These are phyloP conservation scores for Crithidia expoeki DNA, from an alignment of 208 protist genomes.

Conservation along the genomic window DNA sequence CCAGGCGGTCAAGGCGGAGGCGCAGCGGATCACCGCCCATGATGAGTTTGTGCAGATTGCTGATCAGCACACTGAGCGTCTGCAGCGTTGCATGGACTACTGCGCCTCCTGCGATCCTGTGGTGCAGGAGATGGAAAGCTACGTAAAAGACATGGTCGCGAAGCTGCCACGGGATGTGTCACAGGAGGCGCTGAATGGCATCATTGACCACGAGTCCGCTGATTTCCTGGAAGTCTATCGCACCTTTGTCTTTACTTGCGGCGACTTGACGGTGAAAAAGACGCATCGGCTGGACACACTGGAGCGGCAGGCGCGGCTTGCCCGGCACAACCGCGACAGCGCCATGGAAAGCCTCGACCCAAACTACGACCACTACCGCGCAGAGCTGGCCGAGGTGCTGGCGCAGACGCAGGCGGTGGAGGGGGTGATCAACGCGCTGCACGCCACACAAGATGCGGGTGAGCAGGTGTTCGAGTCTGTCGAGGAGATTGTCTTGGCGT, in stretches of 20 bases:
- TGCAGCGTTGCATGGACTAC: conserved; percentile 72
- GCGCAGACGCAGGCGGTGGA: conserved; percentile 77
- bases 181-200: conserved; percentile 40
- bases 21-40: conserved; percentile 63
- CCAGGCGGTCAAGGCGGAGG: conserved; percentile 53
- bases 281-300: conserved; percentile 85
- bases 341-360: conserved; percentile 89
- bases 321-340: conserved; percentile 79
- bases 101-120: conserved; percentile 53
- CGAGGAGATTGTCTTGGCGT: conserved; percentile 53
- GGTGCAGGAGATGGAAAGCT: conserved; percentile 54
- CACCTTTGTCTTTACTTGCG: conserved; percentile 68
- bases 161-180: conserved; percentile 53
- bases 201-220: conserved; percentile 57
- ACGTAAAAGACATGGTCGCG: conserved; percentile 59
- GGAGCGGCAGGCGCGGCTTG: conserved; percentile 80
- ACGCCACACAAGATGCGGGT: conserved; percentile 79
- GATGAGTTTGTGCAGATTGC: conserved; percentile 79
- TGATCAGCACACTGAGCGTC: conserved; percentile 62
- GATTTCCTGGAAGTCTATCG: conserved; percentile 70
- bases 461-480: conserved; percentile 83
- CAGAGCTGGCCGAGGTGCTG: conserved; percentile 67
- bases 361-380: conserved; percentile 72
- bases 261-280: conserved; percentile 87
- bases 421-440: conserved; percentile 80